Evolutionary conservation across 129 eudicot species (phyloP), one percentile per base, ranked within the genome.

Genomic region (Scalesia atractyloides): DNA sequence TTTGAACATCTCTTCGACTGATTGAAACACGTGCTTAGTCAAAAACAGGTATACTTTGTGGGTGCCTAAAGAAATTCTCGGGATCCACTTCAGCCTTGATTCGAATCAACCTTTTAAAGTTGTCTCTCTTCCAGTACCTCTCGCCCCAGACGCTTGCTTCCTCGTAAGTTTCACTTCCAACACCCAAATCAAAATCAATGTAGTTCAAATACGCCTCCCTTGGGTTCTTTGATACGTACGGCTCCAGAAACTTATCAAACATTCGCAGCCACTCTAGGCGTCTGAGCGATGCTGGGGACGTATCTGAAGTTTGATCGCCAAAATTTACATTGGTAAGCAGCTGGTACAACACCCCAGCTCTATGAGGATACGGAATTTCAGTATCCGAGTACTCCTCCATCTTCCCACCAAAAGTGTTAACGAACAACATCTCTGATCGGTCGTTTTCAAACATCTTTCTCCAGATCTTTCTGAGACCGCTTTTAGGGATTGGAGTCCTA

Each of bases 281-380:
- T 61, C 19, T 12, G 12, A 13, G 33, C 37, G 43, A 26, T 19
- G 15, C 58, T 2, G 24, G 22, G 16, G 41, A 7, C 1, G 64
- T 34, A 30, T 43, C n/a, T 5, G 76, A 63, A 0, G 57, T 5
- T 9, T 15, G 12, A 11, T 33, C 15, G 12, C 0, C 5, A 5
- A 72, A n/a, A 43, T 5, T 9, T 0, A 44, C 57, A 1, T 3
- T 1, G 33, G 30, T 18, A 16, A 14, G 37, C 8, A 81, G 33
- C 34, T 48, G 66, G 60, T 34, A 81, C 44, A 75, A 3, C 26
- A 64, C 77, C 7, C 77, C 77, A 13, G 50, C 52, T 19, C 81
- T 30, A 43, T 75, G 76, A 9, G 84, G 84, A 41, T 68, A 80
- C 0, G 81, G 73, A 26, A 36, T 63, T 8, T 57, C 74, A 12